These are phyloP conservation scores for Fusarium veterinarium DNA, from an alignment of 2,329 filamentous ascomycete genomes.

Conservation along the genomic window DNA sequence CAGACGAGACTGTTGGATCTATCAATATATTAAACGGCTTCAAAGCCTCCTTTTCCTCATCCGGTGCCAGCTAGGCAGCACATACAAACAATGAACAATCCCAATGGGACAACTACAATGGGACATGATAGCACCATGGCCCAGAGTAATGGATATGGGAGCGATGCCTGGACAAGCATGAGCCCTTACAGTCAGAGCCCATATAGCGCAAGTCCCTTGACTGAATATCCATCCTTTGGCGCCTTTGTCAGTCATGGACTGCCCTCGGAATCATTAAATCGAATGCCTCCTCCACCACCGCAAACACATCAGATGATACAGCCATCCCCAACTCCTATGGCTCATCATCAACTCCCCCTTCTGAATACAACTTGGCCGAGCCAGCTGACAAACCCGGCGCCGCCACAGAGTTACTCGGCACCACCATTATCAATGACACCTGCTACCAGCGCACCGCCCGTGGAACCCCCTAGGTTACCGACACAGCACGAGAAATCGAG, in stretches of 20 bases:
- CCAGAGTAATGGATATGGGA: constrained; percentile 49
- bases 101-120: constrained; percentile 48
- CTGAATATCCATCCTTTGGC: constrained; percentile 71
- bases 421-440: constrained; percentile 70
- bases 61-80: constrained; percentile 37
- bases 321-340: constrained; percentile 55
- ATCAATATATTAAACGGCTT: not conserved
- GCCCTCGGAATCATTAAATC: constrained; percentile 61
- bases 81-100: constrained; percentile 49
- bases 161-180: constrained; percentile 67
- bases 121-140: constrained; percentile 48
- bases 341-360: constrained; percentile 72
- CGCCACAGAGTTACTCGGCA: constrained; percentile 65
- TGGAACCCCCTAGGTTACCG: constrained; percentile 44
- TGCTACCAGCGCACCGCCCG: constrained; percentile 62
- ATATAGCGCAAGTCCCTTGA: constrained; percentile 63
- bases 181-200: constrained; percentile 73
- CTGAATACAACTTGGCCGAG: constrained; percentile 84
- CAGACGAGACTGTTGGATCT: constrained; percentile 3
- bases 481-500: constrained; percentile 71
- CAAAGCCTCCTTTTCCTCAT: not conserved
- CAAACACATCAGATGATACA: constrained; percentile 50
- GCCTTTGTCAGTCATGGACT: constrained; percentile 66
- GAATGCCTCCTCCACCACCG: constrained; percentile 68
- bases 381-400: constrained; percentile 78